Percentiles rank a stretch among this genome's conserved stretches.
phyloP scores from a whole-genome alignment of 805 yeast genomes.

The Nadsonia fulvescens region DNA sequence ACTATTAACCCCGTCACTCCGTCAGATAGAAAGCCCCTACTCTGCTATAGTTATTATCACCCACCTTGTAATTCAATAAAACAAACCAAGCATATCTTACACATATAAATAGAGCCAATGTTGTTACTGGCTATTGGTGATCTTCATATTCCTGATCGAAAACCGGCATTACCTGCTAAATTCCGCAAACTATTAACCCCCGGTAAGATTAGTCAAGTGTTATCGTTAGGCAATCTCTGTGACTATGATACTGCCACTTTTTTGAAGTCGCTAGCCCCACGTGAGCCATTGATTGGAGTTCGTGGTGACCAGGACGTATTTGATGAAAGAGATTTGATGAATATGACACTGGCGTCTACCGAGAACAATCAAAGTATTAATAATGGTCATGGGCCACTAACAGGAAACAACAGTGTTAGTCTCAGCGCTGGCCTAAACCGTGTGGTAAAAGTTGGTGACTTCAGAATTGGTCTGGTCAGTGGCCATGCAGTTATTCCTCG shows the following conservation, averaged over 20 bases:
- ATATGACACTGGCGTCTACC: background rate
- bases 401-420: conserved; percentile 1
- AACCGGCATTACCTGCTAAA: conserved; percentile 17
- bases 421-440: conserved; percentile 33
- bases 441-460: conserved; percentile 47
- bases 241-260: conserved; percentile 43
- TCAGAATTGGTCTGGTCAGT: conserved; percentile 69
- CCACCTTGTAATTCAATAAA: no score
- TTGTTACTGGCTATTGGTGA: conserved; percentile 74
- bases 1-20: no score
- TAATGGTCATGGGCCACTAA: no score
- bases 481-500: conserved; percentile 75
- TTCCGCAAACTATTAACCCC: conserved; percentile 67
- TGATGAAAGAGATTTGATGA: conserved; percentile 1
- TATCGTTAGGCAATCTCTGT: conserved; percentile 72
- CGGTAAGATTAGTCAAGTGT: conserved; percentile 69
- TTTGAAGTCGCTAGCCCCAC: conserved; percentile 50
- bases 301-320: conserved; percentile 5
- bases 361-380: no score
- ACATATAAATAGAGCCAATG: no score
- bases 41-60: no score
- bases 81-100: no score
- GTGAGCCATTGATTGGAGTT: conserved; percentile 14
- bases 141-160: conserved; percentile 60
- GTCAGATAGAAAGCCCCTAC: no score